phyloP scores from a whole-genome alignment of 2,329 filamentous ascomycete species.

The Trichoderma lentiforme region DNA sequence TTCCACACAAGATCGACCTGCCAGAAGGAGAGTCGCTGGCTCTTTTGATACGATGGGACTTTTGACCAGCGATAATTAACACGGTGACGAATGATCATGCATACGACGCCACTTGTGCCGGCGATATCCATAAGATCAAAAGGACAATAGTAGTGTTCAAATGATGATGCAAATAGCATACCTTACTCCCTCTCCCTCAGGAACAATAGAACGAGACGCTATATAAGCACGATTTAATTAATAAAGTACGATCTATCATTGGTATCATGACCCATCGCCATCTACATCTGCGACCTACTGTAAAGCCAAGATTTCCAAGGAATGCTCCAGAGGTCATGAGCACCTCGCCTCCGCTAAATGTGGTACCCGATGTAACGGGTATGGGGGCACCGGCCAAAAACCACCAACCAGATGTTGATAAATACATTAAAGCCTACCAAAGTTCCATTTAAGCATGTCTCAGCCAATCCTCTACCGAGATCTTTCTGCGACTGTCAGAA shows the following conservation, averaged over 20 bases:
- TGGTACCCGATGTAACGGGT: conserved; percentile 2
- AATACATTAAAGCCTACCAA: conserved; percentile 2
- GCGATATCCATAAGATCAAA: background rate
- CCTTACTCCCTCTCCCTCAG: background rate
- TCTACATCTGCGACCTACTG: background rate
- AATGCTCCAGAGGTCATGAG: background rate
- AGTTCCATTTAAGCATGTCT: conserved; percentile 15
- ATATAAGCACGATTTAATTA: too few relatives aligned
- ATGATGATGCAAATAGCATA: background rate
- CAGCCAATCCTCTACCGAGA: background rate
- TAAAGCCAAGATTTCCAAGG: background rate
- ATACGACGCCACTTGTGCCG: background rate
- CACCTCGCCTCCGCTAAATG: background rate
- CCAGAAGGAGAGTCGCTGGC: conserved; percentile 3
- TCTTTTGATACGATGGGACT: background rate
- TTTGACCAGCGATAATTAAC: background rate
- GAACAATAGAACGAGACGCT: background rate
- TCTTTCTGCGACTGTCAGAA: background rate
- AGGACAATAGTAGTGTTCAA: background rate
- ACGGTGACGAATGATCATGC: background rate
- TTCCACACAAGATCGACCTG: conserved; percentile 3
- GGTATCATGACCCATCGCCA: background rate
- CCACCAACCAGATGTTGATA: background rate
- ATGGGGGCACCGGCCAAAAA: background rate
- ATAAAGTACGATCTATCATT: background rate